Base-by-base conservation (phyloP, 2,329 filamentous ascomycete genomes). In the Paracamarosporium sp. region DNA sequence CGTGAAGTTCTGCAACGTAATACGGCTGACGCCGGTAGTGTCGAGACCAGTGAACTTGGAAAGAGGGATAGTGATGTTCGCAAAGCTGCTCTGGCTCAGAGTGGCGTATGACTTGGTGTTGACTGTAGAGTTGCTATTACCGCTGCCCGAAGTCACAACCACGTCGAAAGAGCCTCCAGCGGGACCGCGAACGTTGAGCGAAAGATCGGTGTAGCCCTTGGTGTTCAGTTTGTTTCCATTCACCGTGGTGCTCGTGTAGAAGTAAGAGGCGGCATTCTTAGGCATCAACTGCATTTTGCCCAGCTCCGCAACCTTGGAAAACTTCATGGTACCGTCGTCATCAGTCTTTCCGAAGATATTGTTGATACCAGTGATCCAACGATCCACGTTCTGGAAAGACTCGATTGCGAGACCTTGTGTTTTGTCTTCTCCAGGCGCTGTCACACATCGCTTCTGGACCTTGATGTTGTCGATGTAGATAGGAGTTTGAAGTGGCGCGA, bases 381-480 rank as follows among this genome's bases (percentile, higher is more conserved):
- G 46, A 45, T 56, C 53, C 8, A 56, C 53, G 22, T 56, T 56
- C 20, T 50, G 46, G 46, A 56, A 56, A 11, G 46, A 50, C 15
- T 56, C 53, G n/a, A 56, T 56, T 22, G 53, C 25, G 15, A 56
- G 53, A 15, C 53, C 53, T 30, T 13, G 38, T 13, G 53, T 50
- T 7, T 17, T 7, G 30, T 56, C 53, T 13, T 56, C 53, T 36
- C 53, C 53, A 5, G 53, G 53, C 0, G 45, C 53, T 20, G 36
- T 50, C 11, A 41, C n/a, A 44, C 53, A 56, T 17, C 53, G 45
- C 46, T 56, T 56, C 36, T 56, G 53, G n/a, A 56, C 9, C 38
- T 56, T 56, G 36, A 56, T 56, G 46, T 56, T 56, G 30, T 56
- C 53, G 30, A 56, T 51, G 24, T 56, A 56, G 7, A 56, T 44